phyloP scores from a whole-genome alignment of 768 basidiomycete species.

The Lactifluus pinguis region DNA sequence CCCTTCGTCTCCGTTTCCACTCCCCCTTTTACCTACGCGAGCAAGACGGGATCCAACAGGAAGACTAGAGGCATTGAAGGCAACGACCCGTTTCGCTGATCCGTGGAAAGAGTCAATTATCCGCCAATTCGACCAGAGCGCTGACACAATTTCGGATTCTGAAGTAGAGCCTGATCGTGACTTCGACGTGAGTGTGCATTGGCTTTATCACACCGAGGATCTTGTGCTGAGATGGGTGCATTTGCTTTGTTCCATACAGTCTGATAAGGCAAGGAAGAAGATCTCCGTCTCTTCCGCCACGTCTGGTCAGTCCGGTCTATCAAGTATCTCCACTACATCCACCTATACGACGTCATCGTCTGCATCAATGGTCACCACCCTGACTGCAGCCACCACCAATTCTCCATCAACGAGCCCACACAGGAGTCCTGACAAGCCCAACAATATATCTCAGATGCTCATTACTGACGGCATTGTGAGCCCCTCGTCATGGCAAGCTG shows the following conservation, averaged over 20 bases:
- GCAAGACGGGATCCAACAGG: not conserved
- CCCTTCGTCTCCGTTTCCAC: constrained; percentile 9
- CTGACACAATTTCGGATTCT: constrained; percentile 14
- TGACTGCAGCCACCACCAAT: constrained; percentile 12
- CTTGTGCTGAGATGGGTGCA: not conserved
- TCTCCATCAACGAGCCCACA: constrained; percentile 3
- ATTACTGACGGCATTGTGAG: not conserved
- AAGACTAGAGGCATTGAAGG: not conserved
- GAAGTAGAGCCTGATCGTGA: constrained; percentile 17
- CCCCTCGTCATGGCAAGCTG: not conserved
- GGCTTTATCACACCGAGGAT: not conserved
- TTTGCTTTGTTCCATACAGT: not conserved
- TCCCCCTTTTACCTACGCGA: not conserved
- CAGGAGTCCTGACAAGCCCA: not conserved
- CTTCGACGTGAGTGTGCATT: constrained; percentile 11
- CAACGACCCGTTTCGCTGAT: not conserved
- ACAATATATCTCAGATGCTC: not conserved
- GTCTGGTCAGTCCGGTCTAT: constrained; percentile 2
- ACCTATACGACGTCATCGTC: constrained; percentile 8
- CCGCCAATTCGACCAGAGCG: not conserved
- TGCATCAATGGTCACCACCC: constrained; percentile 2
- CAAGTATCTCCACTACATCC: constrained; percentile 5
- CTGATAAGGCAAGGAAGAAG: constrained; percentile 14
- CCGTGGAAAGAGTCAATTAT: not conserved
- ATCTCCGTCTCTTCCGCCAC: constrained; percentile 8